Conservation (phyloP, 345 rosid genomes). For the Geranium rotundifolium region DNA sequence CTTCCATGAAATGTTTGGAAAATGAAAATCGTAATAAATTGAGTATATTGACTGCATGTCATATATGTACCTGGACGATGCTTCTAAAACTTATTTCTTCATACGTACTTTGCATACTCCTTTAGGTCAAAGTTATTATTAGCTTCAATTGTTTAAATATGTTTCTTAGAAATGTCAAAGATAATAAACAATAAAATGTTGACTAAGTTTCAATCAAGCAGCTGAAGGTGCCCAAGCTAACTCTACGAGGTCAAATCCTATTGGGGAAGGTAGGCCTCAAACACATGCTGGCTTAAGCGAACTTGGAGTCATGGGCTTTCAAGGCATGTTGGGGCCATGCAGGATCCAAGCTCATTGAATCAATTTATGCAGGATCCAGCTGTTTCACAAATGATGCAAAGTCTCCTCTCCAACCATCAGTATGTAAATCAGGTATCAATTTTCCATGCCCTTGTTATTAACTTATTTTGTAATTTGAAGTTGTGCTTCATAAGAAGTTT, state of each 20-base stretch:
- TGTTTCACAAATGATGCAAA: slow-evolving; percentile 54
- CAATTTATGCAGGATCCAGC: slow-evolving; percentile 64
- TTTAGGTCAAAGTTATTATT: too few relatives aligned
- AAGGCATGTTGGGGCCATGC: slow-evolving; percentile 35
- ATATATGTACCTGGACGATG: background rate
- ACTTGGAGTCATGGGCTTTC: slow-evolving; percentile 42
- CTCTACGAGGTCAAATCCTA: slow-evolving; percentile 32
- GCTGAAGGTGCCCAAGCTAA: slow-evolving; percentile 43
- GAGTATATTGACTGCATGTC: background rate
- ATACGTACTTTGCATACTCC: background rate
- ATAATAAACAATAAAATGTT: too few relatives aligned
- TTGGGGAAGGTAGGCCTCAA: slow-evolving; percentile 39
- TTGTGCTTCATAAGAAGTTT: background rate
- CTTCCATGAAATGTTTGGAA: background rate
- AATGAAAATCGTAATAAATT: background rate
- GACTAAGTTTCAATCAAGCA: slow-evolving; percentile 7
- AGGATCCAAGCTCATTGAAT: slow-evolving; percentile 31
- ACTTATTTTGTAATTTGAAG: background rate
- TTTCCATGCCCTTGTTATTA: background rate
- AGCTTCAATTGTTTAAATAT: too few relatives aligned
- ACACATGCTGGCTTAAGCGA: slow-evolving; percentile 47
- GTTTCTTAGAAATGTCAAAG: background rate
- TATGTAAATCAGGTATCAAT: slow-evolving; percentile 52
- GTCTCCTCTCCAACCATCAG: slow-evolving; percentile 53
- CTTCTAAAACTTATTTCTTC: background rate